A percentile compares a stretch with the other conserved stretches of the same genome.
These are phyloP conservation scores for Pichia terricola DNA, from an alignment of 1,139 yeast genomes.

Conservation along the genomic window DNA sequence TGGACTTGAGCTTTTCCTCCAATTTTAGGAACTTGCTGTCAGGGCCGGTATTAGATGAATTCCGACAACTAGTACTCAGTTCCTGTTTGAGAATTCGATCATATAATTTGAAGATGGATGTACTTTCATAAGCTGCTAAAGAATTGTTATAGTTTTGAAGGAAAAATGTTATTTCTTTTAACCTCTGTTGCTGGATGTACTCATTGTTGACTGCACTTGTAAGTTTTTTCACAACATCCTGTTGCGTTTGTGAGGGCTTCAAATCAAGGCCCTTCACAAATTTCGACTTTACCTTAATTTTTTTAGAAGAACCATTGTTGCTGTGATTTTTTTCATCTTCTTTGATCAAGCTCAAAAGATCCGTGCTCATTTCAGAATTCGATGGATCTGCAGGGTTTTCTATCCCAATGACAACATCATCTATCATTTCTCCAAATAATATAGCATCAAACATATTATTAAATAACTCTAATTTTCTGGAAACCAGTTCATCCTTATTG, in stretches of 20 bases:
- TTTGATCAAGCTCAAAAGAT: slow-evolving; percentile 17
- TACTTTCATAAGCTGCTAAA: slow-evolving; percentile 8
- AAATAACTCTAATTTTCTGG: slow-evolving; percentile 27
- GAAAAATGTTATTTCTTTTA: slow-evolving; percentile 21
- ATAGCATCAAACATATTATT: slow-evolving; percentile 54
- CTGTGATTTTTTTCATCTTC: neutral
- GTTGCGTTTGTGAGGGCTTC: slow-evolving; percentile 20
- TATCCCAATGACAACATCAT: slow-evolving; percentile 16
- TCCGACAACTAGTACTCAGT: too few species aligned
- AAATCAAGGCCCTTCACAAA: slow-evolving; percentile 18
- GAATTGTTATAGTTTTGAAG: slow-evolving; percentile 25
- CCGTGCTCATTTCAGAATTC: slow-evolving; percentile 1
- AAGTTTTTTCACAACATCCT: slow-evolving; percentile 24
- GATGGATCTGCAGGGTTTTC: neutral
- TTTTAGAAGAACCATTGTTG: neutral
- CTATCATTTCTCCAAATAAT: slow-evolving; percentile 62
- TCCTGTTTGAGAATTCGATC: slow-evolving; percentile 4
- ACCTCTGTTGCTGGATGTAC: slow-evolving; percentile 25
- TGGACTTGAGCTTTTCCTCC: neutral
- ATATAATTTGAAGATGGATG: slow-evolving; percentile 5
- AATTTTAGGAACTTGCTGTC: too few species aligned
- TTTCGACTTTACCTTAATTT: neutral
- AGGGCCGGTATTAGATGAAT: too few species aligned
- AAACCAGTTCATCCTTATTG: slow-evolving; percentile 17
- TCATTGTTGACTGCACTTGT: slow-evolving; percentile 25